Base-by-base conservation (phyloP, 1,284 basidiomycete genomes). In the Ganoderma sinense region DNA sequence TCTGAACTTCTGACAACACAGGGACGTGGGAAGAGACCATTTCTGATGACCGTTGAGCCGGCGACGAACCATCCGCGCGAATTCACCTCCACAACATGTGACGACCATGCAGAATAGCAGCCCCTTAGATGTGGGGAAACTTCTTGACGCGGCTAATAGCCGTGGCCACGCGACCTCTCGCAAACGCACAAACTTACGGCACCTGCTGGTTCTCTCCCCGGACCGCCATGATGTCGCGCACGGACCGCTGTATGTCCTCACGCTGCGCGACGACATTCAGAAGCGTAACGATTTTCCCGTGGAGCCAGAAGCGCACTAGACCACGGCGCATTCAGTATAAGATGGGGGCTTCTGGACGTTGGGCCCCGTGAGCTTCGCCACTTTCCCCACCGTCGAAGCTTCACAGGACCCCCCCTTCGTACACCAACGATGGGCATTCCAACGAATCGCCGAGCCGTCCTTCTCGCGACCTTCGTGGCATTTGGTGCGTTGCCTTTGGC, bases 401-500 rank as follows among this genome's bases (percentile, higher is more conserved):
- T 55, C 65, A 36, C 39, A 55, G 41, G 66, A 11, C 64, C 23
- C 10, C 20, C 29, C 39, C 56, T 56, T 8, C 63, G 33, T 43
- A 36, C 62, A 56, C 51, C 66, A 39, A 72, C 61, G 51, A 79
- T 79, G 78, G 83, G 79, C 55, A 81, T 88, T 62, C 87, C 88
- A 60, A 88, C 85, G 31, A 91, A 89, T 77, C 84, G 80, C 66
- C 86, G 84, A 77, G 89, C 89, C 20, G 86, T 91, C 66, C 77
- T 88, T 39, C 82, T 91, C 62, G 89, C 89, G 56, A 81, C 88
- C 60, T 92, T 91, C 79, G 87, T 91, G 73, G 82, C 83, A n/a
- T 84, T 85, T 69, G 84, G 84, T 81, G 74, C 73, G 78, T 73
- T 13, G 43, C 33, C 66, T 20, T 71, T 69, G 33, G 58, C 20